Evolutionary conservation across 345 rosid species (phyloP).

Genomic region (Rubroshorea leprosula): DNA sequence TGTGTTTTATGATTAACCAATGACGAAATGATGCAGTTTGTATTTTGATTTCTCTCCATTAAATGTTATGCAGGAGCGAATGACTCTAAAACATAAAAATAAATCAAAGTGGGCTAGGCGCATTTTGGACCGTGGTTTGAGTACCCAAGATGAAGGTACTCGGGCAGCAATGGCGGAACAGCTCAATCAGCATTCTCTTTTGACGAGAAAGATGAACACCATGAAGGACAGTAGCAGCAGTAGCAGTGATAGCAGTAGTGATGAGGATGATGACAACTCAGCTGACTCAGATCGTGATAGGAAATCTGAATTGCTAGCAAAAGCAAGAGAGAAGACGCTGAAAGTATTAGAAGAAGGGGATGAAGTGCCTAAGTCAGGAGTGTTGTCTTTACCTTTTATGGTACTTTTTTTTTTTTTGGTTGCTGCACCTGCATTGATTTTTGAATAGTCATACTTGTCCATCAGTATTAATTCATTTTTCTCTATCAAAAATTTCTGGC

Average conservation of each 20-base stretch:
- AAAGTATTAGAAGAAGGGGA: constrained; percentile 56
- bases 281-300: constrained; percentile 46
- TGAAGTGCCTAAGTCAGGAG: constrained; percentile 64
- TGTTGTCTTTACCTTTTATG: constrained; percentile 91
- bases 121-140: constrained; percentile 61
- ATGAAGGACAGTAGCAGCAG: constrained; percentile 60
- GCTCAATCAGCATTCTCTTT: constrained; percentile 59
- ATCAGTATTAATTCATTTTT: constrained; percentile 6
- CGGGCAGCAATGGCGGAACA: constrained; percentile 82
- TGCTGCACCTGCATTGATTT: background rate
- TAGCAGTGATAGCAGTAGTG: constrained; percentile 58
- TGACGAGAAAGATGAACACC: constrained; percentile 84
- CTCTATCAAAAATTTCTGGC: constrained; percentile 1
- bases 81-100: constrained; percentile 79
- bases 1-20: background rate
- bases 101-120: constrained; percentile 80
- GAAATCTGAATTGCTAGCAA: constrained; percentile 45
- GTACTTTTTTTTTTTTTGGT: constrained; percentile 29
- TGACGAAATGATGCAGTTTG: background rate
- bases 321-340: constrained; percentile 72
- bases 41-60: constrained; percentile 8
- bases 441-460: background rate
- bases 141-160: constrained; percentile 72
- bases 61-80: constrained; percentile 56
- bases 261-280: constrained; percentile 35